These are phyloP conservation scores for Penicillium sp. DNA, from an alignment of 2,329 filamentous ascomycete genomes.

Conservation along the genomic window DNA sequence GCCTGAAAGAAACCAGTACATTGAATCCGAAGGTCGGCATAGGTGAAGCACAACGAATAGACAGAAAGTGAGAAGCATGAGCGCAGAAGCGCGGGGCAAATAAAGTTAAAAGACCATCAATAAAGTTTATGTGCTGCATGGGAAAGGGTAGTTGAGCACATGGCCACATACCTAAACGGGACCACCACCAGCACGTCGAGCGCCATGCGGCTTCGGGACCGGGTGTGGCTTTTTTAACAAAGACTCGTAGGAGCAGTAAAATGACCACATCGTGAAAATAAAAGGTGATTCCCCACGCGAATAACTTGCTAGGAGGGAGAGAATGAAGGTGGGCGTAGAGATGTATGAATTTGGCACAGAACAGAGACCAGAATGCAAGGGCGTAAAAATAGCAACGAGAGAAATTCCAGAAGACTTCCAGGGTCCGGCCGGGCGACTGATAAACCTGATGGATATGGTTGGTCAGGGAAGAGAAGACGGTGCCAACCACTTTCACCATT, in stretches of 20 bases:
- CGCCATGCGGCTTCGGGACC: conserved; percentile 29
- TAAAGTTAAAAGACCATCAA: background rate
- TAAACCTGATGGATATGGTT: conserved; percentile 20
- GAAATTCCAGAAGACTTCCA: conserved; percentile 37
- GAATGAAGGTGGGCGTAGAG: conserved; percentile 38
- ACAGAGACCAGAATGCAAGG: conserved; percentile 35
- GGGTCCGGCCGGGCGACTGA: conserved; percentile 21
- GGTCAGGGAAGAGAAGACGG: conserved; percentile 14
- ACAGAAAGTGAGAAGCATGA: conserved; percentile 21
- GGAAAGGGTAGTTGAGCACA: background rate
- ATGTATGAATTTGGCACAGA: conserved; percentile 37
- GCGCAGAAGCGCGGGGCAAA: background rate
- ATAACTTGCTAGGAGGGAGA: conserved; percentile 30
- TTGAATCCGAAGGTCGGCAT: conserved; percentile 24
- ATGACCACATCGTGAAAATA: conserved; percentile 40
- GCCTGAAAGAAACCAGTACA: conserved; percentile 27
- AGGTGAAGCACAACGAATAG: conserved; percentile 20
- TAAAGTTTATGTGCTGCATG: background rate
- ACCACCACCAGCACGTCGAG: conserved; percentile 33
- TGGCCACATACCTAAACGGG: conserved; percentile 37
- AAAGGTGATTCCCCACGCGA: conserved; percentile 37
- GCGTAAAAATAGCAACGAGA: conserved; percentile 41
- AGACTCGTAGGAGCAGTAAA: conserved; percentile 32
- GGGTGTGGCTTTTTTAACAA: conserved; percentile 33
- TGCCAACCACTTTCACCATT: conserved; percentile 1